Conservation (phyloP, 2,329 filamentous ascomycete genomes). For the Cytospora chrysosperma region DNA sequence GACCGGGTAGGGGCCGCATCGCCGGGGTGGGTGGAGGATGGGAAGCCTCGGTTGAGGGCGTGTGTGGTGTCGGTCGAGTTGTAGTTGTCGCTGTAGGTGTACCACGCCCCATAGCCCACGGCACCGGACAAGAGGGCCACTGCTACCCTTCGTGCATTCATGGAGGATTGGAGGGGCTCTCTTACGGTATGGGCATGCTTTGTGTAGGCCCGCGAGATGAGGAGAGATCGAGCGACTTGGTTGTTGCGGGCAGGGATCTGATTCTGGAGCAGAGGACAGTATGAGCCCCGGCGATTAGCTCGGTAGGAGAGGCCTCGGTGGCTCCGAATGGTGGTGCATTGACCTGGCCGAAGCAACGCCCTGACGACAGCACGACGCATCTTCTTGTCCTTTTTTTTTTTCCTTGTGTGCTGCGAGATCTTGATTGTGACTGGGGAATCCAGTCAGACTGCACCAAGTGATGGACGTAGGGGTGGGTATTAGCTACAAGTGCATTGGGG, state of each 20-base stretch:
- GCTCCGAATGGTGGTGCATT: constrained; percentile 61
- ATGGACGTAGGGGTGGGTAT: background rate
- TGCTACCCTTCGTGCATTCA: constrained; percentile 70
- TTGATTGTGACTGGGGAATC: constrained; percentile 11
- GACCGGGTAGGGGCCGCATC: constrained; percentile 55
- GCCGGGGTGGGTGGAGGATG: constrained; percentile 30
- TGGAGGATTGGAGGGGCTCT: constrained; percentile 63
- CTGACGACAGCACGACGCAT: constrained; percentile 75
- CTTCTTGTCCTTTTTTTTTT: too few species aligned
- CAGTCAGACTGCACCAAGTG: background rate
- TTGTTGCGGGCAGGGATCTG: constrained; percentile 25
- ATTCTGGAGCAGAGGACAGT: constrained; percentile 28
- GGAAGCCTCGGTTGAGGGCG: constrained; percentile 41
- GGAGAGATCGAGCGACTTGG: constrained; percentile 26
- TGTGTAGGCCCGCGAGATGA: constrained; percentile 33
- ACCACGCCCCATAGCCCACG: constrained; percentile 76
- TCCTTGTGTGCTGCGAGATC: constrained; percentile 15
- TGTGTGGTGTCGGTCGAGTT: constrained; percentile 37
- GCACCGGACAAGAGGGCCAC: constrained; percentile 67
- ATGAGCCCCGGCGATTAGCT: constrained; percentile 45
- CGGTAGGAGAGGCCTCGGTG: constrained; percentile 40
- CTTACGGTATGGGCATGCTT: constrained; percentile 37
- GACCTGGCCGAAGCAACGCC: constrained; percentile 64
- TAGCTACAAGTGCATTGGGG: background rate
- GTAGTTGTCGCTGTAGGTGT: constrained; percentile 58